Evolutionary conservation across 2,329 filamentous ascomycete species (phyloP).

Genomic region (Fusarium clavum): DNA sequence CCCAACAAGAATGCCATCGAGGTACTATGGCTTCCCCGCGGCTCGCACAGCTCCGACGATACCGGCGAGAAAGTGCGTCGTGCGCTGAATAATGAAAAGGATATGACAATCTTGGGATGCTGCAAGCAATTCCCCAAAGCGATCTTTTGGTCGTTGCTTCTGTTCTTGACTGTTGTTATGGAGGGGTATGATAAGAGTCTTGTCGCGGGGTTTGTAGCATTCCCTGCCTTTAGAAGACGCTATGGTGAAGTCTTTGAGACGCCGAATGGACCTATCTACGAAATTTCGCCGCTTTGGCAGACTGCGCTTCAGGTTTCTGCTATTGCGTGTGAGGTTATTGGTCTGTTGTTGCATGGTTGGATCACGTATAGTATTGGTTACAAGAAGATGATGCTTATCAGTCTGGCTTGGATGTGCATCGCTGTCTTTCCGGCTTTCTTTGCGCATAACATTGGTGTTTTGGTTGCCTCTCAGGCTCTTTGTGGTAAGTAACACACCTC

Average conservation of each 20-base stretch:
- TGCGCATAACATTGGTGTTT: slow-evolving; percentile 46
- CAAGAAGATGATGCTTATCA: slow-evolving; percentile 53
- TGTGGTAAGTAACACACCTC: slow-evolving; percentile 28
- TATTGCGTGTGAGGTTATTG: slow-evolving; percentile 45
- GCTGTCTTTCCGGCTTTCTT: slow-evolving; percentile 57
- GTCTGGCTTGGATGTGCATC: slow-evolving; percentile 49
- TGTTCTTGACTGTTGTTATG: slow-evolving; percentile 42
- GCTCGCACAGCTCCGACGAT: slow-evolving; percentile 37
- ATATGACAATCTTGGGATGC: slow-evolving; percentile 34
- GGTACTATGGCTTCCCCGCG: slow-evolving; percentile 38
- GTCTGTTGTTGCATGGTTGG: slow-evolving; percentile 55
- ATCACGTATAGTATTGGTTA: slow-evolving; percentile 53
- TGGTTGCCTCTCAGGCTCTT: slow-evolving; percentile 51
- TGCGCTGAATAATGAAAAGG: slow-evolving; percentile 35
- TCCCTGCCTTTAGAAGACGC: slow-evolving; percentile 23
- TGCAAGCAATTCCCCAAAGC: slow-evolving; percentile 38
- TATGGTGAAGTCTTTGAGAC: slow-evolving; percentile 46
- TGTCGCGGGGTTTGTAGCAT: slow-evolving; percentile 32
- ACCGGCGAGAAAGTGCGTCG: slow-evolving; percentile 36
- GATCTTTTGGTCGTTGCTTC: slow-evolving; percentile 33
- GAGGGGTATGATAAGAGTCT: slow-evolving; percentile 38
- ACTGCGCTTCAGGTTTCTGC: slow-evolving; percentile 19
- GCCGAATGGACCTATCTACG: slow-evolving; percentile 13
- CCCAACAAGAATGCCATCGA: slow-evolving; percentile 27
- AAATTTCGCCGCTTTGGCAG: slow-evolving; percentile 28